Conservation (phyloP, 441 rosid species). For the Capsella rubella region DNA sequence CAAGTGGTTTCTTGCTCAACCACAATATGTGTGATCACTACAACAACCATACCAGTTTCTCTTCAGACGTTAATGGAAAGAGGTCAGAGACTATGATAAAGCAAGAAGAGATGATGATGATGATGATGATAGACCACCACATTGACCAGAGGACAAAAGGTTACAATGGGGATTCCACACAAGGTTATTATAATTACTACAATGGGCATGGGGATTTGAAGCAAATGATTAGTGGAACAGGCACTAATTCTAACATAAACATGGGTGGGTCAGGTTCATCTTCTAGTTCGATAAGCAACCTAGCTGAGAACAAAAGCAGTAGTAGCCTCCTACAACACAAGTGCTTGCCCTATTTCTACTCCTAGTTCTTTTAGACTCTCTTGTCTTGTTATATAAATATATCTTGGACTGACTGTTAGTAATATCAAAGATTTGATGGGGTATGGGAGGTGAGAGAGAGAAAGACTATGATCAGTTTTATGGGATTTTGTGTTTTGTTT, state of each 20-base stretch:
- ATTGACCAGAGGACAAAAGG: constrained; percentile 43
- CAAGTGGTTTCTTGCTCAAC: constrained; percentile 39
- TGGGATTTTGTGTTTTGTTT: constrained; percentile 56
- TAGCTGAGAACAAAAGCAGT: constrained; percentile 49
- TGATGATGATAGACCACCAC: constrained; percentile 42
- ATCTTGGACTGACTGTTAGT: constrained; percentile 59
- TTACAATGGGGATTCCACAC: constrained; percentile 35
- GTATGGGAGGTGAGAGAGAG: constrained; percentile 56
- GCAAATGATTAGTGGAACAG: constrained; percentile 49
- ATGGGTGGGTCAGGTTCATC: constrained; percentile 37
- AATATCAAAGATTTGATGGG: constrained; percentile 80
- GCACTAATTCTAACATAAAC: constrained; percentile 45
- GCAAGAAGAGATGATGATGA: constrained; percentile 43
- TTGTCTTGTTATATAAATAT: constrained; percentile 45
- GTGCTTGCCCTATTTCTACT: constrained; percentile 45
- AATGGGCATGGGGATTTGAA: constrained; percentile 48
- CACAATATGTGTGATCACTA: constrained; percentile 37
- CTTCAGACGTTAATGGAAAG: constrained; percentile 33
- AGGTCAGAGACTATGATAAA: constrained; percentile 36
- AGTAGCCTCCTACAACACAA: constrained; percentile 41
- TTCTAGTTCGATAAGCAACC: constrained; percentile 43
- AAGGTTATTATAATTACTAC: constrained; percentile 35
- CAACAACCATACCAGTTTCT: constrained; percentile 31
- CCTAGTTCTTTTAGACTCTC: constrained; percentile 43
- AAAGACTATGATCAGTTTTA: constrained; percentile 47